phyloP scores from a whole-genome alignment of 31 red algal genomes.

The Bonnemaisonia californica region DNA sequence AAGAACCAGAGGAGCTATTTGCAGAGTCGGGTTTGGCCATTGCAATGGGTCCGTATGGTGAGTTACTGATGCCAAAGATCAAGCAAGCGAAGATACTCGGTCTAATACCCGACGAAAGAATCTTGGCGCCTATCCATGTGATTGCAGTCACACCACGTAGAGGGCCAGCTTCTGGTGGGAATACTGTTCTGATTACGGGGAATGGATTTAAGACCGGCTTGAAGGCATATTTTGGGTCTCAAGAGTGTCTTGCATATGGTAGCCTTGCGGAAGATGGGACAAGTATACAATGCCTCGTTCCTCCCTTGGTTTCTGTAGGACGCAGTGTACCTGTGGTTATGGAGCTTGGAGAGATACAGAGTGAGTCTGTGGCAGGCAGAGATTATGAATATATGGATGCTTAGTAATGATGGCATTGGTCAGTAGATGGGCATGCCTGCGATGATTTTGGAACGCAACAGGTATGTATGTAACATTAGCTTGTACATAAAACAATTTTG shows the following conservation, averaged over 20 bases:
- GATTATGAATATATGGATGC: neutral
- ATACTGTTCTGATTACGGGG: constrained; percentile 57
- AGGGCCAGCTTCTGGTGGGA: constrained; percentile 44
- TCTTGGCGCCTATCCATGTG: constrained; percentile 13
- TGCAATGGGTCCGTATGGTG: constrained; percentile 51
- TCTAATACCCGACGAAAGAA: constrained; percentile 41
- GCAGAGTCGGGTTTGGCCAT: constrained; percentile 53
- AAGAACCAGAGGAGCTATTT: constrained; percentile 32
- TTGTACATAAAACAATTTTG: too few species aligned
- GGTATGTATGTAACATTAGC: too few species aligned
- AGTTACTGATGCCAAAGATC: constrained; percentile 69
- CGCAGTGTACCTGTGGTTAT: neutral
- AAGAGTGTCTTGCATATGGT: neutral
- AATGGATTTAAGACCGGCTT: constrained; percentile 37
- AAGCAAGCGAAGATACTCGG: constrained; percentile 47
- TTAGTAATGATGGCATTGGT: too few species aligned
- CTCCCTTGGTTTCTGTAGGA: neutral
- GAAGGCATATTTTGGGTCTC: constrained; percentile 41
- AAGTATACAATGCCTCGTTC: constrained; percentile 8
- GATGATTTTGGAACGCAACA: too few species aligned
- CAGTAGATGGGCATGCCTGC: too few species aligned
- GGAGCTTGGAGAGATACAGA: neutral
- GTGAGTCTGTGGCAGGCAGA: neutral
- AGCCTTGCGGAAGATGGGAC: neutral
- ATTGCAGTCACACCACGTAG: constrained; percentile 46